Evolutionary conservation across 2,329 filamentous ascomycete genomes (phyloP).

Genomic region (Penicillium sp.): DNA sequence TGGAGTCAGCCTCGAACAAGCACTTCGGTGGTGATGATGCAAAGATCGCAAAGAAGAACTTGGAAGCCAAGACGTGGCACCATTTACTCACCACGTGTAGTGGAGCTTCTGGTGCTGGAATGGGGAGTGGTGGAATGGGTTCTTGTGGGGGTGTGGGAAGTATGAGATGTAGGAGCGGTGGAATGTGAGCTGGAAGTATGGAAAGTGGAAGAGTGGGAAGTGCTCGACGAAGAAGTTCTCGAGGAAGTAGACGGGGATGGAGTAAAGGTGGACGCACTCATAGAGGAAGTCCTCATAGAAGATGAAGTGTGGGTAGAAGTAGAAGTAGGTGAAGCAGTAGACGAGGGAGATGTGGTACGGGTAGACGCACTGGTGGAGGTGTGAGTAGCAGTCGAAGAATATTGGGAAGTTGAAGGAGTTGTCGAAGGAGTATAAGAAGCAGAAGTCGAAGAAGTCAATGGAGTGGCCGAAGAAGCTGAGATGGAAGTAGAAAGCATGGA

Average conservation of each 20-base stretch:
- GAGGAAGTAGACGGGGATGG: constrained; percentile 6
- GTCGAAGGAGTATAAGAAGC: constrained; percentile 17
- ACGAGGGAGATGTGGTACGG: constrained; percentile 13
- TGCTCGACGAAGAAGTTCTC: constrained; percentile 4
- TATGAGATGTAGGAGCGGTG: constrained; percentile 10
- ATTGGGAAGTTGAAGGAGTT: not conserved
- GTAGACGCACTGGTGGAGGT: constrained; percentile 23
- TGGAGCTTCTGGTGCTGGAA: constrained; percentile 17
- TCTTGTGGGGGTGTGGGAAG: constrained; percentile 12
- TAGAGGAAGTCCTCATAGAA: constrained; percentile 18
- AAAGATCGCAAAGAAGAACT: constrained; percentile 5
- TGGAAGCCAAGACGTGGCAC: constrained; percentile 16
- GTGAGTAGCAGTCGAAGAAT: constrained; percentile 23
- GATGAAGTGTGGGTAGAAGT: constrained; percentile 20
- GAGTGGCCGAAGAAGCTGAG: constrained; percentile 16
- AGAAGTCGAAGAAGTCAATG: constrained; percentile 17
- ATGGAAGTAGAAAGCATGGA: constrained; percentile 19
- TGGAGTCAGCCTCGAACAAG: constrained; percentile 11
- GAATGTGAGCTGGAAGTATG: constrained; percentile 4
- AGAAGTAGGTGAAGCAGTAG: constrained; percentile 15
- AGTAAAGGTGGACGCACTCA: constrained; percentile 18
- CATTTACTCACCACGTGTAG: constrained; percentile 29
- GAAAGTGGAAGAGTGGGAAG: constrained; percentile 10
- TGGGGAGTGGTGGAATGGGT: not conserved
- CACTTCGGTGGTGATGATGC: not conserved